Evolutionary conservation across 2,329 filamentous ascomycete genomes (phyloP).

Genomic region (Talaromyces sp.): DNA sequence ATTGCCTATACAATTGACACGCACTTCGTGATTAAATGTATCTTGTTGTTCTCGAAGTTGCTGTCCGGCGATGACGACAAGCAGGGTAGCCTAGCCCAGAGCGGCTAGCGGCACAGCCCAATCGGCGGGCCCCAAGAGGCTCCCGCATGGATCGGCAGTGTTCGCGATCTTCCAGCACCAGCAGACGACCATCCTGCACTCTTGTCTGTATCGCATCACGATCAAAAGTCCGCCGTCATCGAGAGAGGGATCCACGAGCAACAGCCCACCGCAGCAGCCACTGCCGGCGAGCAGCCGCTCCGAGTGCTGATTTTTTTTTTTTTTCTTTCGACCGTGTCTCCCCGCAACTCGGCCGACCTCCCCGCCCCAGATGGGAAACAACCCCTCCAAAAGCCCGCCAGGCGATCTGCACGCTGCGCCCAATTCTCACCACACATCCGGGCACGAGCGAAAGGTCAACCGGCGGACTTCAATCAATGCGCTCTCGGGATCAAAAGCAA

Average conservation of each 20-base stretch:
- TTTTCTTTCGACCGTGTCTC: slow-evolving; percentile 6
- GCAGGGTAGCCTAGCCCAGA: not conserved
- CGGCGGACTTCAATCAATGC: slow-evolving; percentile 37
- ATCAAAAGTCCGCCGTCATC: not conserved
- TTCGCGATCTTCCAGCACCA: not conserved
- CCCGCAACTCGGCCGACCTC: slow-evolving; percentile 9
- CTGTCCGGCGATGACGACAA: not conserved
- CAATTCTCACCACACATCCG: slow-evolving; percentile 18
- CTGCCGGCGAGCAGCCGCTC: slow-evolving; percentile 10
- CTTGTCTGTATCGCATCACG: not conserved
- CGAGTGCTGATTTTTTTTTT: slow-evolving; percentile 18
- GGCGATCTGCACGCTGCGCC: slow-evolving; percentile 24
- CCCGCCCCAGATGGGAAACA: slow-evolving; percentile 42
- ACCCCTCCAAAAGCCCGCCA: slow-evolving; percentile 39
- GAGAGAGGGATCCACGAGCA: not conserved
- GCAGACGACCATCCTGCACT: not conserved
- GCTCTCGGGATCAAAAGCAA: slow-evolving; percentile 32
- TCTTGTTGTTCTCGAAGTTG: not conserved
- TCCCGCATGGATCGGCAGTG: not conserved
- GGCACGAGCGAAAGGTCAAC: slow-evolving; percentile 33
- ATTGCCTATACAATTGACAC: not conserved
- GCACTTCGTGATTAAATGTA: not conserved
- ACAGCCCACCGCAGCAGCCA: slow-evolving; percentile 8
- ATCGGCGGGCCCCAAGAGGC: not conserved
- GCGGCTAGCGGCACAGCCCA: not conserved